Conservation (phyloP, 495 filamentous ascomycete genomes). For the Penicillium argentinense region DNA sequence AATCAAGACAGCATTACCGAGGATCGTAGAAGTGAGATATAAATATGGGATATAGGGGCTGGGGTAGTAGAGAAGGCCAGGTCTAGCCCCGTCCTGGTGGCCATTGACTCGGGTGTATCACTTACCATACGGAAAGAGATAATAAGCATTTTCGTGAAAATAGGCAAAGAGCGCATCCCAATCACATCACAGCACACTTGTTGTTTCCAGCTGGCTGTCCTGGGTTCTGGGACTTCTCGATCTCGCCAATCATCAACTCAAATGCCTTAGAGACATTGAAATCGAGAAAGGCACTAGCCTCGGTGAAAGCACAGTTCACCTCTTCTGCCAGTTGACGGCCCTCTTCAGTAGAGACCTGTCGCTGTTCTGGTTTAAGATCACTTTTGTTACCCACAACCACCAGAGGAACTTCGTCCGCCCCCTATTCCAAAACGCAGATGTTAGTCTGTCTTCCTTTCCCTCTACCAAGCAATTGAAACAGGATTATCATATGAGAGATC, state of each 20-base stretch:
- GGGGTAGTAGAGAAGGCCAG: too few relatives aligned
- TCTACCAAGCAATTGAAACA: background rate
- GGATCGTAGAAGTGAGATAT: too few relatives aligned
- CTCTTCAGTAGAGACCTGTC: constrained; percentile 83
- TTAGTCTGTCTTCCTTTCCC: too few relatives aligned
- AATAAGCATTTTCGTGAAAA: background rate
- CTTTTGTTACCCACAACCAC: constrained; percentile 97
- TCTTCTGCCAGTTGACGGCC: constrained; percentile 78
- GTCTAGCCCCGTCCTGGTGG: too few relatives aligned
- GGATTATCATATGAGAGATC: constrained; percentile 24
- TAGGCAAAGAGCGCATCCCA: background rate
- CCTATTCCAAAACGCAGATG: constrained; percentile 62
- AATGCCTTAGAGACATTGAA: constrained; percentile 93
- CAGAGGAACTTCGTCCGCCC: constrained; percentile 87
- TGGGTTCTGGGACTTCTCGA: constrained; percentile 94
- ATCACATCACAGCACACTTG: constrained; percentile 85
- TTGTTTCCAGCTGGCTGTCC: constrained; percentile 72
- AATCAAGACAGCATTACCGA: too few relatives aligned
- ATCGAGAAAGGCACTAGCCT: constrained; percentile 90
- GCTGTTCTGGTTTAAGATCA: constrained; percentile 88
- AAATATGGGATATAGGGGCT: too few relatives aligned
- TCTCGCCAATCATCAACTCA: constrained; percentile 89
- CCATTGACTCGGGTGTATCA: too few relatives aligned
- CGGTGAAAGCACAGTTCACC: constrained; percentile 89
- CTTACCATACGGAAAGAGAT: constrained; percentile 3